These are phyloP conservation scores for Orbilia ellipsospora DNA, from an alignment of 2,329 filamentous ascomycete species.

Conservation along the genomic window DNA sequence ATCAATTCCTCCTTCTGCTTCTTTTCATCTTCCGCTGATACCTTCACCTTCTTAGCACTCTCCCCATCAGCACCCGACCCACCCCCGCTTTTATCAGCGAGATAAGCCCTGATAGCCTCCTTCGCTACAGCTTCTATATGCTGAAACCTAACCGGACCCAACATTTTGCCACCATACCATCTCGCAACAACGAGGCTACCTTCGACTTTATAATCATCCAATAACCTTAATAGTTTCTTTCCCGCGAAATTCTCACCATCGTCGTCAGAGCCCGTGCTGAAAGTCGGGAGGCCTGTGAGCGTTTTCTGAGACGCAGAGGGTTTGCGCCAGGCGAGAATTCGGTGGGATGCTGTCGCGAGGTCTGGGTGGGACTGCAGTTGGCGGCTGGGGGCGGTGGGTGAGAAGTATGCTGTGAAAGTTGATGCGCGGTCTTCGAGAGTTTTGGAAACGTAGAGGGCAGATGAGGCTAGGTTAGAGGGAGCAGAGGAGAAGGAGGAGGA, in stretches of 20 bases:
- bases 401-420: conserved; percentile 67
- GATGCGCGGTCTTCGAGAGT: conserved; percentile 67
- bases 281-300: conserved; percentile 62
- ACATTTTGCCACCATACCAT: conserved; percentile 68
- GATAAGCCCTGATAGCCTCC: conserved; percentile 65
- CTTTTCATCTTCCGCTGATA: conserved; percentile 15
- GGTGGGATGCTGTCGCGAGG: conserved; percentile 66
- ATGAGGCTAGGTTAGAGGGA: conserved; percentile 54
- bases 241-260: conserved; percentile 69
- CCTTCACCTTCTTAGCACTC: conserved; percentile 26
- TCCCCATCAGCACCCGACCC: conserved; percentile 49
- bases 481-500: background rate
- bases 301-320: conserved; percentile 65
- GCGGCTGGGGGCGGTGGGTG: conserved; percentile 63
- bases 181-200: conserved; percentile 68
- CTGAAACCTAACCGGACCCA: conserved; percentile 66
- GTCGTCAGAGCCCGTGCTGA: conserved; percentile 66
- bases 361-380: conserved; percentile 64
- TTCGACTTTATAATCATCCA: conserved; percentile 64
- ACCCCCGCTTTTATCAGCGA: conserved; percentile 57
- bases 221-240: conserved; percentile 65
- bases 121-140: conserved; percentile 67
- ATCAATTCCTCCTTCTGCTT: conserved; percentile 26
- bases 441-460: conserved; percentile 64
- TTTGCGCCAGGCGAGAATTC: conserved; percentile 67